Conservation (phyloP, 352 stramenopile species). For the Hyphochytrium catenoides region DNA sequence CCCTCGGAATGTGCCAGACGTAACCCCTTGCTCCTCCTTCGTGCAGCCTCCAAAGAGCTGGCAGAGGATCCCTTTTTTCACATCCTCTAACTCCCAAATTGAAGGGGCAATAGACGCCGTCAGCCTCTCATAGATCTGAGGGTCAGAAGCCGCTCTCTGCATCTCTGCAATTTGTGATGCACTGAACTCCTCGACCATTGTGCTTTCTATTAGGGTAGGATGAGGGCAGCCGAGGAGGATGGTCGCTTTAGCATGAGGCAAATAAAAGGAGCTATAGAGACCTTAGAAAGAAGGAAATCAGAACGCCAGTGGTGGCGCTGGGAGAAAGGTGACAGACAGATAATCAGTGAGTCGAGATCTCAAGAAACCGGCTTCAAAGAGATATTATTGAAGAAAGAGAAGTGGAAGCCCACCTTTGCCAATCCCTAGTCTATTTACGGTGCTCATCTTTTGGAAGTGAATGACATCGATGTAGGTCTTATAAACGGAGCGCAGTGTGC, state of each 20-base stretch:
- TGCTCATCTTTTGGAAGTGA: too few relatives aligned
- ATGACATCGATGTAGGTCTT: constrained; percentile 97
- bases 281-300: too few relatives aligned
- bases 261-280: constrained; percentile 42
- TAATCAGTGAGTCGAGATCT: too few relatives aligned
- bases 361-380: too few relatives aligned
- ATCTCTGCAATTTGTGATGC: constrained; percentile 29
- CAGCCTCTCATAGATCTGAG: constrained; percentile 50
- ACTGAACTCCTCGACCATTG: constrained; percentile 6
- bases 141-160: constrained; percentile 35
- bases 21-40: constrained; percentile 25
- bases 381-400: too few relatives aligned
- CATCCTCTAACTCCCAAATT: constrained; percentile 89
- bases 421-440: too few relatives aligned
- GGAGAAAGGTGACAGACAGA: too few relatives aligned
- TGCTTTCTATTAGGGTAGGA: constrained; percentile 1
- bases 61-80: constrained; percentile 95
- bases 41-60: constrained; percentile 94
- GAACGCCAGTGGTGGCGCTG: too few relatives aligned
- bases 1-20: neutral
- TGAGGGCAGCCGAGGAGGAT: constrained; percentile 35
- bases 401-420: too few relatives aligned
- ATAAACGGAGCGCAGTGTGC: constrained; percentile 87
- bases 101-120: constrained; percentile 48
- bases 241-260: constrained; percentile 44